Evolutionary conservation across 2,329 filamentous ascomycete species (phyloP).

Genomic region (Epichloe sibirici): DNA sequence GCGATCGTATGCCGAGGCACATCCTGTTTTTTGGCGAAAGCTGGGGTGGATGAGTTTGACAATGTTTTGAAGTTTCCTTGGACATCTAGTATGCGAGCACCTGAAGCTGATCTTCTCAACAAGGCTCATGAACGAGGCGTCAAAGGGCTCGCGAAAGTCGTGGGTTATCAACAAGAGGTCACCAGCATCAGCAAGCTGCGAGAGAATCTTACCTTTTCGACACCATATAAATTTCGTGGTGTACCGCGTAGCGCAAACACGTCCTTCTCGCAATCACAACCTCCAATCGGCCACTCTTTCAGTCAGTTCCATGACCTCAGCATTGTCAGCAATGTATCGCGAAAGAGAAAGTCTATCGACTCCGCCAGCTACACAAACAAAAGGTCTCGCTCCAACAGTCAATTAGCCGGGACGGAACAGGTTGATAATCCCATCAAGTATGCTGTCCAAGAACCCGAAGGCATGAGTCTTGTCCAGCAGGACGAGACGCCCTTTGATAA

Average conservation of each 20-base stretch:
- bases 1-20: not conserved
- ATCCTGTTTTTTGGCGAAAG: not conserved
- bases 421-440: not conserved
- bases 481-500: not conserved
- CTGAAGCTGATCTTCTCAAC: not conserved
- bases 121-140: not conserved
- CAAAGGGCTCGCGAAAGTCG: not conserved
- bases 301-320: not conserved
- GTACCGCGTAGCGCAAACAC: not conserved
- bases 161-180: not conserved
- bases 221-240: not conserved
- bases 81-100: not conserved
- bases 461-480: slow-evolving; percentile 1
- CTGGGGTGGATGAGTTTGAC: not conserved
- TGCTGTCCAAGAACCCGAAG: slow-evolving; percentile 1
- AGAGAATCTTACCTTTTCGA: not conserved
- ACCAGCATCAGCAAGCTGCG: not conserved
- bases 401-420: not conserved
- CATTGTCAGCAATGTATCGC: not conserved
- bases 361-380: not conserved
- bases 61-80: not conserved
- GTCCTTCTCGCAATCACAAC: not conserved
- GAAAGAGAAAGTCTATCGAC: slow-evolving; percentile 1
- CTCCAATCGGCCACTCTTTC: not conserved
- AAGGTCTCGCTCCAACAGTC: slow-evolving; percentile 1